Evolutionary conservation across 2,329 filamentous ascomycete genomes (phyloP).

Genomic region (Alternaria novae-zelandiae): DNA sequence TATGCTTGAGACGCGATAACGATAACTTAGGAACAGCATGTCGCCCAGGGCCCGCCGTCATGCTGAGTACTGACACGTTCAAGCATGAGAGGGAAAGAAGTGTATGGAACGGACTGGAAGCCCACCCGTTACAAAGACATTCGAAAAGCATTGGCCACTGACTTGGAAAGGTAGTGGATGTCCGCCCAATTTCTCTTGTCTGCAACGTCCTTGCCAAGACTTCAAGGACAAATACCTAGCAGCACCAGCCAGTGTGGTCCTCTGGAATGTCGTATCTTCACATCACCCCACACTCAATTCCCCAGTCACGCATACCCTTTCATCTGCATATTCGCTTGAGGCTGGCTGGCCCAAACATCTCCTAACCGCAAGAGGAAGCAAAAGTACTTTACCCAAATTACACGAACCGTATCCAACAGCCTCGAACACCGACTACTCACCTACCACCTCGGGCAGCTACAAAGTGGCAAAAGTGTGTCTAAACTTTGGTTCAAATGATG

Average conservation of each 20-base stretch:
- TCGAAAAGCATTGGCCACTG: neutral
- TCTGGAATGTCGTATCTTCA: neutral
- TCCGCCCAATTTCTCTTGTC: neutral
- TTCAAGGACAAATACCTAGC: neutral
- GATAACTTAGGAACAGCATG: neutral
- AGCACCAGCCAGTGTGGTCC: neutral
- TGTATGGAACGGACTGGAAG: neutral
- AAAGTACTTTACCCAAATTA: constrained; percentile 27
- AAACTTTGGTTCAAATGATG: constrained; percentile 10
- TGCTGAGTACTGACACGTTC: neutral
- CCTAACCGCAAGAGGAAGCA: constrained; percentile 6
- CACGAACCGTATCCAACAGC: constrained; percentile 17
- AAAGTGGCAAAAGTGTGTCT: constrained; percentile 9
- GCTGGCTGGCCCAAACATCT: constrained; percentile 4
- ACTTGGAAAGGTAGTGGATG: neutral
- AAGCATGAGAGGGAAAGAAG: neutral
- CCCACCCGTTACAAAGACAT: neutral
- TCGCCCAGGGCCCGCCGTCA: neutral
- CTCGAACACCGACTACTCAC: constrained; percentile 14
- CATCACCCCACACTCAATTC: constrained; percentile 9
- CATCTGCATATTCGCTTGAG: constrained; percentile 5
- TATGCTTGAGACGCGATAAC: neutral
- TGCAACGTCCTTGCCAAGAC: neutral
- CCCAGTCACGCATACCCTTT: neutral
- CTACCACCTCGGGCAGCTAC: neutral